Conservation (phyloP, 2,329 filamentous ascomycete genomes). For the Thyridium curvatum region DNA sequence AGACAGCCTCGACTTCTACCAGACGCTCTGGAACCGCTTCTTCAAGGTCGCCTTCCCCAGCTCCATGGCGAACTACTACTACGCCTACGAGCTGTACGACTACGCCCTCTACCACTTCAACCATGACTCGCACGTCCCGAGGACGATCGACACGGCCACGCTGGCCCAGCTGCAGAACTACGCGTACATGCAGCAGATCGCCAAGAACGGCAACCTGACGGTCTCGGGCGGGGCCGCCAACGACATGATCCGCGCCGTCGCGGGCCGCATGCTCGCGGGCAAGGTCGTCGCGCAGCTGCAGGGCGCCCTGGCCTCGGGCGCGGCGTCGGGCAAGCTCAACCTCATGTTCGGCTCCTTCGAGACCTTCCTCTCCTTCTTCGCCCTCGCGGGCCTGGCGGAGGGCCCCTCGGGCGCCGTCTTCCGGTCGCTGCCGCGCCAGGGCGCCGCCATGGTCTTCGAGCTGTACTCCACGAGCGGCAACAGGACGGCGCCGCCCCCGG, state of each 20-base stretch:
- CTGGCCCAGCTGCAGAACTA: conserved; percentile 52
- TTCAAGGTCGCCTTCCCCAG: conserved; percentile 30
- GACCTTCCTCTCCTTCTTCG: conserved; percentile 50
- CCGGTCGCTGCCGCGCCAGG: conserved; percentile 54
- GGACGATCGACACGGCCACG: conserved; percentile 30
- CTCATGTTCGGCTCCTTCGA: conserved; percentile 49
- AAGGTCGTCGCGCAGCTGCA: conserved; percentile 35
- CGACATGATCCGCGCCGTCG: conserved; percentile 39
- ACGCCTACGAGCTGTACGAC: conserved; percentile 49
- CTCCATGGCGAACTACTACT: conserved; percentile 31
- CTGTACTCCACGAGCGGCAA: conserved; percentile 33
- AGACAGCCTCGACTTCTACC: conserved; percentile 30
- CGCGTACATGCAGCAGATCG: conserved; percentile 62
- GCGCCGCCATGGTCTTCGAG: conserved; percentile 72
- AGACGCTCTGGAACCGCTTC: conserved; percentile 27
- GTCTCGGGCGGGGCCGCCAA: conserved; percentile 40
- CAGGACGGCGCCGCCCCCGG: conserved; percentile 9
- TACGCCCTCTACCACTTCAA: conserved; percentile 46
- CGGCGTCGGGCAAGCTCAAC: conserved; percentile 37
- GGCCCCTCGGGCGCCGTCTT: conserved; percentile 46
- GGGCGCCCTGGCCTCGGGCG: conserved; percentile 29
- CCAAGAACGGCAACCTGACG: conserved; percentile 47
- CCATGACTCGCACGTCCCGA: conserved; percentile 39
- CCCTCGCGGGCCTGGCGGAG: conserved; percentile 39
- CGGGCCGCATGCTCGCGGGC: conserved; percentile 45